These are phyloP conservation scores for Heliosperma pusillum DNA, from an alignment of 148 eudicot species.

Conservation along the genomic window DNA sequence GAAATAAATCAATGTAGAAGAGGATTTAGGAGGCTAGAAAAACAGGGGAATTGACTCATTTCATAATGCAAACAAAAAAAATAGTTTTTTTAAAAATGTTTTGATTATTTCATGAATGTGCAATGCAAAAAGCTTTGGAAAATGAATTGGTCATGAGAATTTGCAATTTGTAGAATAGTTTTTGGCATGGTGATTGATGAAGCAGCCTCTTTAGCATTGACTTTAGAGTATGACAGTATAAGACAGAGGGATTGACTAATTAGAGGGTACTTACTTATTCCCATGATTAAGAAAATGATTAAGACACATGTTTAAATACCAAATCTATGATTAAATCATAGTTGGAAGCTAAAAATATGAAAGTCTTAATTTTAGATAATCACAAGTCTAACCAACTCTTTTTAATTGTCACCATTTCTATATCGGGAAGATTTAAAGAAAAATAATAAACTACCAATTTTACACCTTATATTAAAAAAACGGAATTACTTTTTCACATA, in stretches of 20 bases:
- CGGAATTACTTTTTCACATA: too few relatives aligned
- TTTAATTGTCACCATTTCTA: too few relatives aligned
- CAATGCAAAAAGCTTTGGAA: neutral
- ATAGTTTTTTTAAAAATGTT: neutral
- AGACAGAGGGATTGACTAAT: neutral
- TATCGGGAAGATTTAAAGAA: too few relatives aligned
- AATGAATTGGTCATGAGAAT: neutral
- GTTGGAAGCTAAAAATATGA: neutral
- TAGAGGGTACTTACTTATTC: neutral
- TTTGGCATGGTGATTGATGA: neutral
- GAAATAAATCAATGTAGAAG: neutral
- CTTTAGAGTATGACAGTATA: neutral
- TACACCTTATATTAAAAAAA: too few relatives aligned
- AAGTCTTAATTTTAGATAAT: too few relatives aligned
- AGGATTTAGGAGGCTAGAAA: neutral
- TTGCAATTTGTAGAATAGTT: neutral
- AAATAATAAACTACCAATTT: too few relatives aligned
- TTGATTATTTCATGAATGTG: neutral
- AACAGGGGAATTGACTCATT: constrained; percentile 1
- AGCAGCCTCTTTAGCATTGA: neutral
- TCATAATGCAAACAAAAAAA: neutral
- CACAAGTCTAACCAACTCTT: too few relatives aligned
- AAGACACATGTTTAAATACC: neutral
- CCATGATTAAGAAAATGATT: neutral
- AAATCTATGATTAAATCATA: neutral